A percentile compares a stretch with the other conserved stretches of the same genome.
These are phyloP conservation scores for Starmerella sp. DNA, from an alignment of 805 yeast species.

Conservation along the genomic window DNA sequence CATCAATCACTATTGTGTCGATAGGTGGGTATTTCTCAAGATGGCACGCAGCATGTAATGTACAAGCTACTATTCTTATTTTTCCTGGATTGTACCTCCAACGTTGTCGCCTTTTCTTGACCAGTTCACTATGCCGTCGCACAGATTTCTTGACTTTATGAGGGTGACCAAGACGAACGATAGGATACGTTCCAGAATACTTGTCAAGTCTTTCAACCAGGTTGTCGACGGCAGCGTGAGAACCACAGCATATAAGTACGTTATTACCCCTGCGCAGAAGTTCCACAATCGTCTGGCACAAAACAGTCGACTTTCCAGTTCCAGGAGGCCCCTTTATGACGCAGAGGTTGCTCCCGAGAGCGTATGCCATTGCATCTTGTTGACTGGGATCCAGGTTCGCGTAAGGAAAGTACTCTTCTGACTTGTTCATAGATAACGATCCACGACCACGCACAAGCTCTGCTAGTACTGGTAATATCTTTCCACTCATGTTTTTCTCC, in stretches of 20 bases:
- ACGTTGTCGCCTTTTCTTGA: background rate
- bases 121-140: background rate
- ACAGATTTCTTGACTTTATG: background rate
- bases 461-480: no score
- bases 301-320: background rate
- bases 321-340: background rate
- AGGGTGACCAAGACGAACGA: background rate
- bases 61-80: background rate
- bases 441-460: no score
- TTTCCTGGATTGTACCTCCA: background rate
- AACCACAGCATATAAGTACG: background rate
- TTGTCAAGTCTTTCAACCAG: background rate
- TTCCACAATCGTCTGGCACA: background rate
- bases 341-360: background rate
- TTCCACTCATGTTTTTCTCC: no score
- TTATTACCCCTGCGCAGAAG: background rate
- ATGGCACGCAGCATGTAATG: background rate
- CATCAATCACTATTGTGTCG: background rate
- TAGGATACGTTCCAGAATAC: background rate
- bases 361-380: background rate
- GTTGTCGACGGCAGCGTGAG: background rate
- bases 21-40: background rate
- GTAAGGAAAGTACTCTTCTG: no score
- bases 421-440: no score
- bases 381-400: background rate